Conservation (phyloP, 192 early-diverging fungal genomes). For the Cladochytrium replicatum region DNA sequence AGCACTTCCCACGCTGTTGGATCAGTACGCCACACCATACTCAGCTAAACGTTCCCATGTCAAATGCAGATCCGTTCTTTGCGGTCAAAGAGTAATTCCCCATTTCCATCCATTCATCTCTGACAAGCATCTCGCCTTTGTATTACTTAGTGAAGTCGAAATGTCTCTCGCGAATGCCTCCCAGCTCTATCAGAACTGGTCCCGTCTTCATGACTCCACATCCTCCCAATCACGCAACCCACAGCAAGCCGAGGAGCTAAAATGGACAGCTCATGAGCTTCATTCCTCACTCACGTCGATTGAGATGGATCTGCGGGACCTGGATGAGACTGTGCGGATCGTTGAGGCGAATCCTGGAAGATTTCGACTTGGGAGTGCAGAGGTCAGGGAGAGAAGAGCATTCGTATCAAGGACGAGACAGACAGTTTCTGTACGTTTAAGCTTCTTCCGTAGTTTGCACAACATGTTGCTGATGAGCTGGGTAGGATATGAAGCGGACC, state of each 20-base stretch:
- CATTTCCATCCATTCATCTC: background rate
- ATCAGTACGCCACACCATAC: no score
- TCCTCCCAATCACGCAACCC: constrained; percentile 3
- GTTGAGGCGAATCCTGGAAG: constrained; percentile 30
- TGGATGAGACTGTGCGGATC: constrained; percentile 34
- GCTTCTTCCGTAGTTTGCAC: background rate
- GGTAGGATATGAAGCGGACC: constrained; percentile 19
- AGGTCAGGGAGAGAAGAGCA: constrained; percentile 26
- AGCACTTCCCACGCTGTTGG: no score
- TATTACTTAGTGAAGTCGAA: constrained; percentile 15
- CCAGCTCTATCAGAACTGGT: constrained; percentile 15
- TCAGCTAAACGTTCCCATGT: no score
- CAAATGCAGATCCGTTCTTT: constrained; percentile 22
- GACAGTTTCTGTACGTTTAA: constrained; percentile 3
- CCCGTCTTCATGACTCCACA: constrained; percentile 12
- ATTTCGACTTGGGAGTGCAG: constrained; percentile 26
- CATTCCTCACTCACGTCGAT: constrained; percentile 14
- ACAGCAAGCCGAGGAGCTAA: background rate
- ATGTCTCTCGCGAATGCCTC: constrained; percentile 9
- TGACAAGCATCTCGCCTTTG: background rate
- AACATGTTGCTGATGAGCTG: background rate
- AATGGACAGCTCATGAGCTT: constrained; percentile 4
- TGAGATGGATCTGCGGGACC: constrained; percentile 28
- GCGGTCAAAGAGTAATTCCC: constrained; percentile 19
- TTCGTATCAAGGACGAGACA: constrained; percentile 20